A percentile compares a stretch with the other conserved stretches of the same genome.
phyloP scores from a whole-genome alignment of 2,329 filamentous ascomycete species.

The Scedosporium dehoogii region DNA sequence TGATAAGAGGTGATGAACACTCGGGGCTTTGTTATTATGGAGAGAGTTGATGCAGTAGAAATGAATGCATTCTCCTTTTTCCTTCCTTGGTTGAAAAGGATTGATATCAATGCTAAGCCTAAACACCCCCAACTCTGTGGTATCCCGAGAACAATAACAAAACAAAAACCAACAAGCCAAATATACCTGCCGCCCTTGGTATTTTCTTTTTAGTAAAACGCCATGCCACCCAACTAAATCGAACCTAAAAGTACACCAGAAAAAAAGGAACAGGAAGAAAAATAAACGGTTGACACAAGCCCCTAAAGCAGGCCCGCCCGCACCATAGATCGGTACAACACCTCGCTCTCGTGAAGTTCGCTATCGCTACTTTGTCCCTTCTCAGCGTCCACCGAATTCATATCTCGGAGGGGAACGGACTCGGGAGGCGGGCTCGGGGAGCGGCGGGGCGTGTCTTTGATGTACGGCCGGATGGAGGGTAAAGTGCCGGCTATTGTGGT shows the following conservation, averaged over 20 bases:
- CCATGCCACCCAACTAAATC: background rate
- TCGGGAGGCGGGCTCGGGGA: background rate
- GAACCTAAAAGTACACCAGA: background rate
- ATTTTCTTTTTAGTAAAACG: background rate
- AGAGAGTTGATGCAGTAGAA: background rate
- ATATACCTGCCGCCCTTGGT: no score
- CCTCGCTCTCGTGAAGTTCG: background rate
- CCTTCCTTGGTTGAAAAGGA: no score
- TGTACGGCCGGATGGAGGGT: background rate
- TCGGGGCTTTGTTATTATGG: background rate
- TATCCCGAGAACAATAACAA: no score
- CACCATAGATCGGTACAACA: constrained; percentile 4
- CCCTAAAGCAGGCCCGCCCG: constrained; percentile 1
- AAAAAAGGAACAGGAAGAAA: background rate
- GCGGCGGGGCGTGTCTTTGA: background rate
- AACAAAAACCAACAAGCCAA: no score
- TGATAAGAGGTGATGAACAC: background rate
- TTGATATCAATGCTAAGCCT: background rate
- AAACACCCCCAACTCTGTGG: no score
- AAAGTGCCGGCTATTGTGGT: background rate
- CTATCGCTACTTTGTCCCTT: background rate
- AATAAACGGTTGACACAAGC: no score
- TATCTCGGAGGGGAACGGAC: background rate
- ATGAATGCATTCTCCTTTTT: no score
- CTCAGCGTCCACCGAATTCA: background rate